phyloP scores from a whole-genome alignment of 805 yeast genomes.

The Diddensiella santjacobensis region DNA sequence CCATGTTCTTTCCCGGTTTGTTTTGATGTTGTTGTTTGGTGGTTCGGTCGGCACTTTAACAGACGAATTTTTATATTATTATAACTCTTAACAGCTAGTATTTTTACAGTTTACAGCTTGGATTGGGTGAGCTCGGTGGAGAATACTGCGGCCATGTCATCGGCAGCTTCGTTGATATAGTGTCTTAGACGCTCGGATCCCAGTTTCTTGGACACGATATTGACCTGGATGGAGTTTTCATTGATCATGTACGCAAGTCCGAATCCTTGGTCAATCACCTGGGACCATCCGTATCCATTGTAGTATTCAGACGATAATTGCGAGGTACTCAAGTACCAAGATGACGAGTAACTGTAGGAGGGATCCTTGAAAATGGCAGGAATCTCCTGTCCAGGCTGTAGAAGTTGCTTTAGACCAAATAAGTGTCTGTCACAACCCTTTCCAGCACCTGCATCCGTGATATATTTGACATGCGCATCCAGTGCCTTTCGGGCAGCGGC shows the following conservation, averaged over 20 bases:
- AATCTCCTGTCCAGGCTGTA: slow-evolving; percentile 50
- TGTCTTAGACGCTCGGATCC: slow-evolving; percentile 48
- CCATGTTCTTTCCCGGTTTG: too few species aligned
- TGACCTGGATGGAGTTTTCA: slow-evolving; percentile 78
- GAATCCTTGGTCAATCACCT: slow-evolving; percentile 88
- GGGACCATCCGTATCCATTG: slow-evolving; percentile 94
- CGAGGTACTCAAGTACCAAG: slow-evolving; percentile 87
- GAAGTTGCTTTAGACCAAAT: slow-evolving; percentile 77
- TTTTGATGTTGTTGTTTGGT: too few species aligned
- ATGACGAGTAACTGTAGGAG: slow-evolving; percentile 65
- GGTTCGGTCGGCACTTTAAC: too few species aligned
- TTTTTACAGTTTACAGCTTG: slow-evolving; percentile 38
- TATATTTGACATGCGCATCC: slow-evolving; percentile 67
- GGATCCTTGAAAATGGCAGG: slow-evolving; percentile 76
- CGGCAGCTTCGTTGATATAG: slow-evolving; percentile 73
- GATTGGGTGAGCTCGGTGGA: slow-evolving; percentile 33
- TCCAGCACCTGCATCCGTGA: slow-evolving; percentile 77
- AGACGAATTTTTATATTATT: too few species aligned
- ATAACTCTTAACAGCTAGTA: too few species aligned
- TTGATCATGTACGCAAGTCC: slow-evolving; percentile 94
- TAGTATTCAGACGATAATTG: slow-evolving; percentile 81
- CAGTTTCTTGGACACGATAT: slow-evolving; percentile 70
- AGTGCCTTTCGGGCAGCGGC: slow-evolving; percentile 68
- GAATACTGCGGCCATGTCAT: slow-evolving; percentile 70
- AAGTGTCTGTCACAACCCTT: slow-evolving; percentile 91